These are phyloP conservation scores for Ambrosiella beaveri DNA, from an alignment of 2,329 filamentous ascomycete species.

Conservation along the genomic window DNA sequence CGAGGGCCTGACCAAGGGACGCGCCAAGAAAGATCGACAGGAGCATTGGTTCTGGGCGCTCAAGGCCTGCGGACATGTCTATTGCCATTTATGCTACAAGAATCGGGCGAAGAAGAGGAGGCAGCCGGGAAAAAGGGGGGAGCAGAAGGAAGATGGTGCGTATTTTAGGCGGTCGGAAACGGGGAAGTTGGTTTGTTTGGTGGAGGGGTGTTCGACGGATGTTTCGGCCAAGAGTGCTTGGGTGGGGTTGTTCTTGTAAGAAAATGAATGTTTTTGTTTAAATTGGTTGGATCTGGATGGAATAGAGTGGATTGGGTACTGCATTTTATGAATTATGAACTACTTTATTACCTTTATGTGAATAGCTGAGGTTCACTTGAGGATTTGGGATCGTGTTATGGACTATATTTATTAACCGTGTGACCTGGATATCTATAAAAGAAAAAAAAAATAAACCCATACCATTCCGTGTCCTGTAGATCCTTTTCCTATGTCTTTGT, in stretches of 20 bases:
- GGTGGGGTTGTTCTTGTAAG: constrained; percentile 42
- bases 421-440: too few relatives aligned
- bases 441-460: too few relatives aligned
- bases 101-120: constrained; percentile 26
- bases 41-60: constrained; percentile 88
- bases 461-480: neutral
- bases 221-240: constrained; percentile 37
- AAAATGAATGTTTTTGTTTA: constrained; percentile 16
- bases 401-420: too few relatives aligned
- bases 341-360: too few relatives aligned
- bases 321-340: too few relatives aligned
- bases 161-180: neutral
- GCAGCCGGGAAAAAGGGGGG: neutral
- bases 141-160: neutral
- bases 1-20: constrained; percentile 19
- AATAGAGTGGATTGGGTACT: neutral
- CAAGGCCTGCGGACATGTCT: constrained; percentile 82
- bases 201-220: constrained; percentile 38
- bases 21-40: constrained; percentile 29
- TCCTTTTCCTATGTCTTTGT: neutral
- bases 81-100: constrained; percentile 44
- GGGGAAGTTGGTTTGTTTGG: constrained; percentile 33
- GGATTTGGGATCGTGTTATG: too few relatives aligned
- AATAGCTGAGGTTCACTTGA: too few relatives aligned
- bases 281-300: neutral